Conservation (phyloP, 441 rosid genomes). For the Raphanus hybrid region DNA sequence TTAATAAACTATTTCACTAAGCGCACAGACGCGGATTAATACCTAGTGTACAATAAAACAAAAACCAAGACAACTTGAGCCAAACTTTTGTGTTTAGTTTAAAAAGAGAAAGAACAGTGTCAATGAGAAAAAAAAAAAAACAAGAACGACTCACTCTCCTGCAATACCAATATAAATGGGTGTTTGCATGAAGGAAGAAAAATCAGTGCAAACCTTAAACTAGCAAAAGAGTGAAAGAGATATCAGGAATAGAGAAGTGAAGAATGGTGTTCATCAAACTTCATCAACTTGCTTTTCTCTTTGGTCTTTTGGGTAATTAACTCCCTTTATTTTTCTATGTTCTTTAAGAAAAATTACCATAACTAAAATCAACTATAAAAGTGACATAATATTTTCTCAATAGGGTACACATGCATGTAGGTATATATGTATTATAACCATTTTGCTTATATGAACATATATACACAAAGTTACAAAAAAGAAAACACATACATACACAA, state of each 20-base stretch:
- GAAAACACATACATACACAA: no score
- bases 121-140: conserved; percentile 11
- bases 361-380: background rate
- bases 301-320: conserved; percentile 63
- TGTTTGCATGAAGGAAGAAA: conserved; percentile 25
- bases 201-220: conserved; percentile 27
- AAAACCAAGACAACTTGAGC: conserved; percentile 31
- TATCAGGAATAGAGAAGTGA: conserved; percentile 15
- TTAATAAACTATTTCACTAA: no score
- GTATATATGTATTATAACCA: background rate
- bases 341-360: background rate
- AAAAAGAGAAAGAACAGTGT: conserved; percentile 6
- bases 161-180: conserved; percentile 34
- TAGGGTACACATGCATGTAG: background rate
- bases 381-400: background rate
- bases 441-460: background rate
- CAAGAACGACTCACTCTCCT: conserved; percentile 17
- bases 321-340: background rate
- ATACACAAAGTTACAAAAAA: background rate
- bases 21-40: no score
- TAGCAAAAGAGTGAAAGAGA: conserved; percentile 4
- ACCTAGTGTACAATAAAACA: conserved; percentile 18
- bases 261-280: conserved; percentile 49
- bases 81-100: conserved; percentile 15
- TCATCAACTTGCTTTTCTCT: conserved; percentile 57